Base-by-base conservation (phyloP, 345 rosid genomes). In the Rhizophora mangle region DNA sequence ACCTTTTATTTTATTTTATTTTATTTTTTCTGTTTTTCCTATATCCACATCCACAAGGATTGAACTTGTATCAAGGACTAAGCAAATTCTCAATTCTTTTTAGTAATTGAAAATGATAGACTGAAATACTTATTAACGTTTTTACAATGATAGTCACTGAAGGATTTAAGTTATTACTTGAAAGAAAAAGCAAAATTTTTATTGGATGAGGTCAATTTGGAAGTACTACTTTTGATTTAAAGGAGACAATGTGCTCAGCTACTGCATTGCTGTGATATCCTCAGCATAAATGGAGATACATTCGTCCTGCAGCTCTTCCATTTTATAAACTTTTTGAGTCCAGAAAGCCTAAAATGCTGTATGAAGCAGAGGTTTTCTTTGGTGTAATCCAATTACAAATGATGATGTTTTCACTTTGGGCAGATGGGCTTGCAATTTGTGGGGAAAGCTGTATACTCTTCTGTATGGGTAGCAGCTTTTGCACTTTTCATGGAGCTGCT, bases 361-460 rank as follows among this genome's bases (percentile, higher is more conserved):
- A 43, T 43, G 49, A 43, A 43, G 16, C 5, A 43, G 49, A 15
- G 19, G 49, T 64, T 27, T 49, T 4, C 20, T 18, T 20, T 15
- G 49, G 49, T 13, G 19, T 15, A 43, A 13, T 43, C 13, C 49
- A 11, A 36, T 56, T 69, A 15, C 19, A 29, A 55, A 47, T 10
- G 8, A 30, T 49, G 71, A 11, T 69, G 63, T 72, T 37, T 74
- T 67, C 61, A 31, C 73, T 56, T 70, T 74, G 64, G 59, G 75
- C 89, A 94, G 96, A 91, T 91, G 97, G 93, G 99, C 57, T 87
- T 86, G 72, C 82, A 81, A 77, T 92, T 92, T 88, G 96, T 93
- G 63, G 97, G 96, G 74, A 95, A 85, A 84, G 96, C 96, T 76
- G 79, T 92, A 74, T 92, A 88, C 65, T 77, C 93, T 77, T 92